These are phyloP conservation scores for Aspergillus cristatus DNA, from an alignment of 495 filamentous ascomycete species.

Conservation along the genomic window DNA sequence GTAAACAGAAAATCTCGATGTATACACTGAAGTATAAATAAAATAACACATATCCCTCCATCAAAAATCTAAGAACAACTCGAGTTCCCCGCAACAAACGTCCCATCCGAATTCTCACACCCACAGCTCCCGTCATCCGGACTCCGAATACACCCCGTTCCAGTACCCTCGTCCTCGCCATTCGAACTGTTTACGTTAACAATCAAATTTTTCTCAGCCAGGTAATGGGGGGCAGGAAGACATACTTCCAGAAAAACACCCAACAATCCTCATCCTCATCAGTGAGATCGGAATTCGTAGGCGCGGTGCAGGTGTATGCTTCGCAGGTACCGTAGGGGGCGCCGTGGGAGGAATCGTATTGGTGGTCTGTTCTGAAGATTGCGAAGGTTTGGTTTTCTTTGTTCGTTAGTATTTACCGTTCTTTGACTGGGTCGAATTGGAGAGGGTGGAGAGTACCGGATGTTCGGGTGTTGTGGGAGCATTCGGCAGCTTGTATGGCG, in stretches of 20 bases:
- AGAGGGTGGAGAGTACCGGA: conserved; percentile 5
- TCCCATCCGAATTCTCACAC: conserved; percentile 30
- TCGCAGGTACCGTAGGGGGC: conserved; percentile 30
- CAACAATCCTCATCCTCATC: conserved; percentile 22
- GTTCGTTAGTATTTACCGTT: not conserved
- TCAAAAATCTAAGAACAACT: conserved; percentile 20
- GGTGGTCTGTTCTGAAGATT: conserved; percentile 25
- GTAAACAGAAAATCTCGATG: too few relatives aligned
- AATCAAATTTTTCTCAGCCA: too few relatives aligned
- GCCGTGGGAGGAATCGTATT: conserved; percentile 23
- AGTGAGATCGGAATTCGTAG: conserved; percentile 12
- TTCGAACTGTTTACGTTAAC: conserved; percentile 4
- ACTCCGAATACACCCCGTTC: conserved; percentile 25
- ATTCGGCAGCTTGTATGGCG: conserved; percentile 31
- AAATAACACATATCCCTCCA: too few relatives aligned
- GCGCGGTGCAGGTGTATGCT: conserved; percentile 26
- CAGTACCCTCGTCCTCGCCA: conserved; percentile 17
- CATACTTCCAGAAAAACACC: conserved; percentile 27
- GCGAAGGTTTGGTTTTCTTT: conserved; percentile 23
- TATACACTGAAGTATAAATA: too few relatives aligned
- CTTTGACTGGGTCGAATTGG: too few relatives aligned
- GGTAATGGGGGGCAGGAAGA: too few relatives aligned
- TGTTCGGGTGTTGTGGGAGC: conserved; percentile 29
- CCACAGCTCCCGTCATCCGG: conserved; percentile 26
- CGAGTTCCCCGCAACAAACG: conserved; percentile 19